phyloP scores from a whole-genome alignment of 768 basidiomycete species.

The Calocybe gangraenosa region DNA sequence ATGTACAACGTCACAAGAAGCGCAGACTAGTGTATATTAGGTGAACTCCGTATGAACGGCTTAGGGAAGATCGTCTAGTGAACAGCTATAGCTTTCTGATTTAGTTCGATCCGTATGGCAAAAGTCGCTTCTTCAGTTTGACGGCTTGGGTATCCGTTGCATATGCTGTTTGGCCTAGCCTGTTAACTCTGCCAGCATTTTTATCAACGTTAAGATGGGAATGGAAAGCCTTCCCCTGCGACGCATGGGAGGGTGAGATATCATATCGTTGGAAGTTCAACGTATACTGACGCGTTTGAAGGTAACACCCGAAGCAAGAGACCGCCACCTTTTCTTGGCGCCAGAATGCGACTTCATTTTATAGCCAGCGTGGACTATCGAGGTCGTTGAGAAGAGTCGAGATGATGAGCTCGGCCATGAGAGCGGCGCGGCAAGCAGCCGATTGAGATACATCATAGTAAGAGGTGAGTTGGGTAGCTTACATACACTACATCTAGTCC shows the following conservation, averaged over 20 bases:
- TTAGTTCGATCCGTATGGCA: conserved; percentile 58
- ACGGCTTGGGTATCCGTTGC: conserved; percentile 61
- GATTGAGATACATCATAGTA: conserved; percentile 12
- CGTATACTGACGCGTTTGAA: conserved; percentile 68
- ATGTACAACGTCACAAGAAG: too few species aligned
- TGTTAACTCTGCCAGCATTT: conserved; percentile 60
- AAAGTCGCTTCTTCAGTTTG: conserved; percentile 58
- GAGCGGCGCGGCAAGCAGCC: conserved; percentile 5
- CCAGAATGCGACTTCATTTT: conserved; percentile 81
- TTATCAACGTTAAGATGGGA: conserved; percentile 72
- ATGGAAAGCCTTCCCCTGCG: conserved; percentile 66
- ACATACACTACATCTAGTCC: too few species aligned
- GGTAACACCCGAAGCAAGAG: conserved; percentile 53
- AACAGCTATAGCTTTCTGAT: too few species aligned
- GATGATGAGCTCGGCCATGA: conserved; percentile 15
- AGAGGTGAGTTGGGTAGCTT: neutral
- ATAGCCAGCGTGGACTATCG: conserved; percentile 52
- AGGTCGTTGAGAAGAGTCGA: conserved; percentile 54
- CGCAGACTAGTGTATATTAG: too few species aligned
- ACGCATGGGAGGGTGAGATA: neutral
- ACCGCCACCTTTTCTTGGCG: conserved; percentile 77
- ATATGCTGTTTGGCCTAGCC: conserved; percentile 61
- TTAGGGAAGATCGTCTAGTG: too few species aligned
- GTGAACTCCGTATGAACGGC: too few species aligned
- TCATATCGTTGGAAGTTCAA: neutral